A percentile compares a stretch with the other conserved stretches of the same genome.
Evolutionary conservation across 805 yeast species (phyloP).

Genomic region (Metschnikowia drakensbergensis): DNA sequence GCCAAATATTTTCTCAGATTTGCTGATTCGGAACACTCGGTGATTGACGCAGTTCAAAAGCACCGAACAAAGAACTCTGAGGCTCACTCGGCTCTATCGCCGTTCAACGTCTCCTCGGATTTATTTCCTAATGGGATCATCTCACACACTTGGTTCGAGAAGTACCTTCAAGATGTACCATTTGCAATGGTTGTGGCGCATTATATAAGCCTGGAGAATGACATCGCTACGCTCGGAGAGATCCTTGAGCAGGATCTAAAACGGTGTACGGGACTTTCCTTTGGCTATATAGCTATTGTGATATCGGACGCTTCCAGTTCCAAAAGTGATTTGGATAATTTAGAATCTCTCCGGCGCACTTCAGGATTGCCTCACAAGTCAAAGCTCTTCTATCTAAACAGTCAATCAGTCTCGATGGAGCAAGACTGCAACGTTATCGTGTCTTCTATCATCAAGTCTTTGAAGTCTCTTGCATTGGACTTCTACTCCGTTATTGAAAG

Average conservation of each 20-base stretch:
- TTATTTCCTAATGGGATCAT: constrained; percentile 28
- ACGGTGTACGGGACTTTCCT: constrained; percentile 3
- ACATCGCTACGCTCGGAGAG: constrained; percentile 11
- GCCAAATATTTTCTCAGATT: constrained; percentile 28
- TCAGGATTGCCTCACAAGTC: constrained; percentile 30
- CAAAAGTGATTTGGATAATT: constrained; percentile 20
- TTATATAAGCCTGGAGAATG: constrained; percentile 14
- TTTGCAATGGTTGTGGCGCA: constrained; percentile 27
- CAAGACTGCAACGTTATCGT: constrained; percentile 32
- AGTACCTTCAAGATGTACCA: constrained; percentile 30
- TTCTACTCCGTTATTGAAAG: constrained; percentile 33
- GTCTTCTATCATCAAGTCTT: constrained; percentile 27
- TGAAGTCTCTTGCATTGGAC: constrained; percentile 28
- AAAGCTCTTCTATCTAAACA: constrained; percentile 25
- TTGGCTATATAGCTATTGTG: constrained; percentile 24
- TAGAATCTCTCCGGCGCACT: constrained; percentile 23
- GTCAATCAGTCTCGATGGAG: constrained; percentile 11
- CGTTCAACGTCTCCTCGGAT: constrained; percentile 31
- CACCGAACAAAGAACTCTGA: constrained; percentile 8
- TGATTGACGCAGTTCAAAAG: constrained; percentile 2
- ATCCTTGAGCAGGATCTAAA: constrained; percentile 13
- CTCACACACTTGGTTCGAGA: constrained; percentile 33
- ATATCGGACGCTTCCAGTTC: constrained; percentile 16
- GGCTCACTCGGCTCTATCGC: constrained; percentile 33
- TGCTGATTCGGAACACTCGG: constrained; percentile 3